Evolutionary conservation across 495 filamentous ascomycete genomes (phyloP), one percentile per base, ranked within the genome.

Genomic region (Usnea hakonensis): DNA sequence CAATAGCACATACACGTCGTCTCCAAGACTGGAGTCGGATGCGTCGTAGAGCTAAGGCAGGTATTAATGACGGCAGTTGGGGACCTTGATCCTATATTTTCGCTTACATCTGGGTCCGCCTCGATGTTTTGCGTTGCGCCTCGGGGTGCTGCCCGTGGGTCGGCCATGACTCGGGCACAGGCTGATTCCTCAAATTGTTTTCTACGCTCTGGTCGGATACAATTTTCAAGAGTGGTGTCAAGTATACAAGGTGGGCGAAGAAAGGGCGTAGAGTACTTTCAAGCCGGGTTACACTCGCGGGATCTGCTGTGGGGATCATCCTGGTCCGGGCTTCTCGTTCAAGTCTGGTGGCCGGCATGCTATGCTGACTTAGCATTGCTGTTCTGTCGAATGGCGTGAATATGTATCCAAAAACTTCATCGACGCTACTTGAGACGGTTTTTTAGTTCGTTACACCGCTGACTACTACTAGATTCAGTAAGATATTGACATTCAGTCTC

Each of bases 1-100:
- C 5, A 30, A 43, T 30, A 13, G 23, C 26, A 21, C 64, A 40
- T 50, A 62, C 64, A 55, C 64, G 14, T 66, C 64, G 9, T 66
- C 64, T 17, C 61, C 64, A 46, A 66, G 56, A 19, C 56, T 63
- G 19, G 56, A 66, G n/a, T 66, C 64, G n/a, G 64, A 66, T n/a
- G 17, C 55, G 36, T 66, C 64, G 32, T 46, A 57, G 9, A 66
- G 61, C 60, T 62, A n/a, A 21, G n/a, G 8, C 5, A 28, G 9
- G 17, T 11, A 41, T 57, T 30, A 62, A 53, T 23, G 6, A 6
- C 2, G 17, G 30, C 7, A 11, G 19, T 6, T 44, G 52, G 7
- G 10, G 26, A 26, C 14, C 13, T 48, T 1, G 1, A 14, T 5
- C 3, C 23, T 7, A n/a, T 16, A 11, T 21, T 11, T 13, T 4